Conservation (phyloP, 768 basidiomycete genomes). For the Mycena olivaceomarginata region DNA sequence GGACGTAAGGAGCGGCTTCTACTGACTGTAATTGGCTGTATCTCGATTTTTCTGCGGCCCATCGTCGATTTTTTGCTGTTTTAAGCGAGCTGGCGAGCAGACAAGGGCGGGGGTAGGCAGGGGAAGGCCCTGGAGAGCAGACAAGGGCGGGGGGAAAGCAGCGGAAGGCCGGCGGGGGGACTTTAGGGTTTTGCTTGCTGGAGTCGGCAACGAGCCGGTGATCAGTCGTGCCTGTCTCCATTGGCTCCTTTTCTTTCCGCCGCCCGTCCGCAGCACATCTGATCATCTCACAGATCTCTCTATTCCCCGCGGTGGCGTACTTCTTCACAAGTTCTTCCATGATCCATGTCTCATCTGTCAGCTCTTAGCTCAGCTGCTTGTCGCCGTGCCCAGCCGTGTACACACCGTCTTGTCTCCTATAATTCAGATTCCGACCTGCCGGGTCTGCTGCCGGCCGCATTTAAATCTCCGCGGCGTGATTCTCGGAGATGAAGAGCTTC, state of each 20-base stretch:
- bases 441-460: slow-evolving; percentile 23
- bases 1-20: slow-evolving; percentile 49
- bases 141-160: background rate
- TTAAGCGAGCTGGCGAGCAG: background rate
- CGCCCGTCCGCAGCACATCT: slow-evolving; percentile 32
- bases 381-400: background rate
- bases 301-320: slow-evolving; percentile 7
- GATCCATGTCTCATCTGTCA: slow-evolving; percentile 6
- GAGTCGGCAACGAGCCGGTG: slow-evolving; percentile 35
- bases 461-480: slow-evolving; percentile 14
- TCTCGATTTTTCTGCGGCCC: slow-evolving; percentile 90
- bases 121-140: slow-evolving; percentile 7
- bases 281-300: slow-evolving; percentile 22
- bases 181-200: slow-evolving; percentile 36
- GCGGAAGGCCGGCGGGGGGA: slow-evolving; percentile 12
- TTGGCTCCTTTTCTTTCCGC: slow-evolving; percentile 30
- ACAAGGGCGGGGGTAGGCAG: slow-evolving; percentile 2
- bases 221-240: slow-evolving; percentile 25
- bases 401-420: background rate
- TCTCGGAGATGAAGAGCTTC: too few species aligned
- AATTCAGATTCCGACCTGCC: slow-evolving; percentile 4
- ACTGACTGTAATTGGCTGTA: slow-evolving; percentile 85
- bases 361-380: background rate
- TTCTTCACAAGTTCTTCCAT: background rate
- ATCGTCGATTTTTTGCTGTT: slow-evolving; percentile 52